Conservation (phyloP, 345 rosid species). For the Combretum micranthum region DNA sequence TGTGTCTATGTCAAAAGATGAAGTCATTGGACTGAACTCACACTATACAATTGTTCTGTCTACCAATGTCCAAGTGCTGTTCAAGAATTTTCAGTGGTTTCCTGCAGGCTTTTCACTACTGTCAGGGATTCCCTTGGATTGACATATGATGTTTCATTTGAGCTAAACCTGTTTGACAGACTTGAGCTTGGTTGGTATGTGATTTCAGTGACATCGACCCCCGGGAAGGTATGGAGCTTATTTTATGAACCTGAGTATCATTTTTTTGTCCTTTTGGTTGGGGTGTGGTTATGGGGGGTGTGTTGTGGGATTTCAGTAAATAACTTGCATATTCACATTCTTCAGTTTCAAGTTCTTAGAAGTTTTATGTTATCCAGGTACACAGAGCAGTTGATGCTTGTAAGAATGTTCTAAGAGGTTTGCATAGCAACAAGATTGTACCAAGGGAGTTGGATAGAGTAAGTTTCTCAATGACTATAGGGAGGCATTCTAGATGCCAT, state of each 20-base stretch:
- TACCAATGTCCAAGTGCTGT: background rate
- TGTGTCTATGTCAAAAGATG: too few relatives aligned
- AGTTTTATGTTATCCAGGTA: slow-evolving; percentile 41
- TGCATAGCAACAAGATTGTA: slow-evolving; percentile 76
- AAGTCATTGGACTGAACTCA: too few relatives aligned
- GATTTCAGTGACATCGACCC: slow-evolving; percentile 95
- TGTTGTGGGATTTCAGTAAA: slow-evolving; percentile 8
- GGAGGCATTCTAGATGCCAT: background rate
- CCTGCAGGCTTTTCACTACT: slow-evolving; percentile 88
- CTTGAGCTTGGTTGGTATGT: slow-evolving; percentile 99
- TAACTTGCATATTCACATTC: too few relatives aligned
- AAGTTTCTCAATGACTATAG: slow-evolving; percentile 22
- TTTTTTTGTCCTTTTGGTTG: too few relatives aligned
- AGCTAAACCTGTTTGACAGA: slow-evolving; percentile 90
- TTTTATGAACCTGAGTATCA: too few relatives aligned
- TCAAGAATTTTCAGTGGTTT: slow-evolving; percentile 1
- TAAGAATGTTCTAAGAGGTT: slow-evolving; percentile 91
- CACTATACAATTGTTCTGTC: too few relatives aligned
- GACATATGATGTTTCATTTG: slow-evolving; percentile 97
- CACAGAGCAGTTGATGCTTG: slow-evolving; percentile 96
- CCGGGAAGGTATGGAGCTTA: slow-evolving; percentile 60
- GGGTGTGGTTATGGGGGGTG: too few relatives aligned
- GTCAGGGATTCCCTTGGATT: slow-evolving; percentile 98
- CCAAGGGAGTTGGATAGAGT: slow-evolving; percentile 96
- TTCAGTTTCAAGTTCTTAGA: background rate